Percentiles rank a stretch among this genome's conserved stretches.
Conservation (phyloP, 176 grass and related monocot genomes). For the sorghum (Sorghum bicolor) region DNA sequence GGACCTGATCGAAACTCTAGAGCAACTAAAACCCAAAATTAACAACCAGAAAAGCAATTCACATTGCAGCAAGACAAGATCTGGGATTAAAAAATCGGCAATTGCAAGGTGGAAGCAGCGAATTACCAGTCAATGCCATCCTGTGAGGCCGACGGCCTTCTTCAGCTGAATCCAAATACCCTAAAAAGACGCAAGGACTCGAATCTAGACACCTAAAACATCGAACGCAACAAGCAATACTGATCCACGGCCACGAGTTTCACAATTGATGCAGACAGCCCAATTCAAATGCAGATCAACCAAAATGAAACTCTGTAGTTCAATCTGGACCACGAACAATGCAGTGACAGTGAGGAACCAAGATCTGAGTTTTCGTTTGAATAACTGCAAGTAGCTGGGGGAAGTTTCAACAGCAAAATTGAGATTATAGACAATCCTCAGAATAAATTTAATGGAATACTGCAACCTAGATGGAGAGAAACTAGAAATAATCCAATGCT, state of each 20-base stretch:
- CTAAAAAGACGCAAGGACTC: not conserved
- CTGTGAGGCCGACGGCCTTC: constrained; percentile 64
- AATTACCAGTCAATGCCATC: constrained; percentile 89
- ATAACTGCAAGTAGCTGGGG: not conserved
- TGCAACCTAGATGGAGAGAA: not conserved
- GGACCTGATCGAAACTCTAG: not conserved
- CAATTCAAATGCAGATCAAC: constrained; percentile 29
- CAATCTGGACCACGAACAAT: not conserved
- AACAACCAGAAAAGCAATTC: not conserved
- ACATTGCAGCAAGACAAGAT: constrained; percentile 23
- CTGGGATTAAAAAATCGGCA: not conserved
- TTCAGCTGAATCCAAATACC: constrained; percentile 33
- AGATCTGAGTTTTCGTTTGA: not conserved
- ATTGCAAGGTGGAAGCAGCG: not conserved
- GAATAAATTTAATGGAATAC: not conserved
- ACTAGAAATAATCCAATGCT: not conserved
- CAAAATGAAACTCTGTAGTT: not conserved
- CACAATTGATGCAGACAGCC: constrained; percentile 30
- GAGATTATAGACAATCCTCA: not conserved
- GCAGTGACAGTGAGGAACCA: not conserved
- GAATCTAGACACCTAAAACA: not conserved
- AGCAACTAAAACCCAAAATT: not conserved
- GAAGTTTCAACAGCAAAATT: not conserved
- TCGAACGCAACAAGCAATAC: constrained; percentile 11
- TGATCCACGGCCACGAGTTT: not conserved